Evolutionary conservation across 169 alveolate genomes (phyloP).

Genomic region (Babesia sp.): DNA sequence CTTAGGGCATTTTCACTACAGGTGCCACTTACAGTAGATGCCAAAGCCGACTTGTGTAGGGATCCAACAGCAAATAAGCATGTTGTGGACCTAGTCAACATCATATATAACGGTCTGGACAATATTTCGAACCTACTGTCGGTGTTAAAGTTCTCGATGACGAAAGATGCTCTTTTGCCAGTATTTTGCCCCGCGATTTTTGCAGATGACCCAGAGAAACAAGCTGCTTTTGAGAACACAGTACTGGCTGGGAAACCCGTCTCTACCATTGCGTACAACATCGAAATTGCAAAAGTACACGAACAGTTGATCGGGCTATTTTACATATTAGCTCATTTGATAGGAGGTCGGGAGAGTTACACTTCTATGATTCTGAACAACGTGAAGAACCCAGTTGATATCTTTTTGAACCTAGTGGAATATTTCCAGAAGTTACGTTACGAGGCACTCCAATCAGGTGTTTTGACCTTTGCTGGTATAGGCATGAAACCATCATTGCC

Average conservation of each 20-base stretch:
- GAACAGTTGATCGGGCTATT: conserved; percentile 34
- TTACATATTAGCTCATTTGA: conserved; percentile 41
- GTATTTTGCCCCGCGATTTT: conserved; percentile 57
- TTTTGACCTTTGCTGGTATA: conserved; percentile 25
- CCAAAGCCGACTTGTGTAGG: neutral
- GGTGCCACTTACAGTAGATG: neutral
- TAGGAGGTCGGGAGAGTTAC: conserved; percentile 46
- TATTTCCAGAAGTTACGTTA: conserved; percentile 41
- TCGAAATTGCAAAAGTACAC: conserved; percentile 24
- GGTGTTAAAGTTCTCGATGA: conserved; percentile 11
- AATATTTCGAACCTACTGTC: neutral
- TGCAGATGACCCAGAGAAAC: conserved; percentile 37
- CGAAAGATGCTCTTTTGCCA: conserved; percentile 15
- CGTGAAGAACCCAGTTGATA: conserved; percentile 25
- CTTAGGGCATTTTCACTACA: conserved; percentile 16
- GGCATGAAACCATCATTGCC: conserved; percentile 49
- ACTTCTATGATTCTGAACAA: conserved; percentile 10
- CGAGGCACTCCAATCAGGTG: conserved; percentile 28
- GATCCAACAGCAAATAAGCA: neutral
- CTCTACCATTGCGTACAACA: conserved; percentile 12
- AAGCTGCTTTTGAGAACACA: conserved; percentile 29
- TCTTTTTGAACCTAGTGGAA: conserved; percentile 24
- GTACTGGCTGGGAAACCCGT: conserved; percentile 1
- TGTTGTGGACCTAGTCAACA: neutral
- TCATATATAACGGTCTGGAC: conserved; percentile 2